These are phyloP conservation scores for Tetraselmis chui DNA, from an alignment of 139 green algal species.

Conservation along the genomic window DNA sequence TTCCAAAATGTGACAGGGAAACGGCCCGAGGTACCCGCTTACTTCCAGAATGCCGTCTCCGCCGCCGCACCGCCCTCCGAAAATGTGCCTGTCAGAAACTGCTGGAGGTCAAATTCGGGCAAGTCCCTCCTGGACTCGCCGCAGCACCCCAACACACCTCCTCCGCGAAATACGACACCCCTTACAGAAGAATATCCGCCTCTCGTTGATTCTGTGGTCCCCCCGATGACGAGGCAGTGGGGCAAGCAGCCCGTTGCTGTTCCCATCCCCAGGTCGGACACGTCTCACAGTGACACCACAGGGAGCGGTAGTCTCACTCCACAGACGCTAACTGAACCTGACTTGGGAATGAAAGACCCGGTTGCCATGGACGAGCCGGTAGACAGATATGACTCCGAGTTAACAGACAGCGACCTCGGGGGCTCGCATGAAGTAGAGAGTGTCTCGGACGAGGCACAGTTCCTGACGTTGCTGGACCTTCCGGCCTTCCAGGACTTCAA, in stretches of 20 bases:
- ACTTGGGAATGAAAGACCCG: too few species aligned
- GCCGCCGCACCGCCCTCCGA: not conserved
- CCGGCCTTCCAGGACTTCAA: not conserved
- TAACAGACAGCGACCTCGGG: not conserved
- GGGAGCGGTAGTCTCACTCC: too few species aligned
- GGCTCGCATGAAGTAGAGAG: not conserved
- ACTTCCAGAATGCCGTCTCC: not conserved
- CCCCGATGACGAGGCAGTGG: too few species aligned
- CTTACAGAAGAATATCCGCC: not conserved
- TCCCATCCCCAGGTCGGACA: not conserved
- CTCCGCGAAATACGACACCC: not conserved
- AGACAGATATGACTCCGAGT: not conserved
- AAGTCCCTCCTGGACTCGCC: too few species aligned
- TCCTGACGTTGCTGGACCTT: not conserved
- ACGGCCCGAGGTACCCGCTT: not conserved
- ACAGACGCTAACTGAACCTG: too few species aligned
- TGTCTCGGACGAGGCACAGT: not conserved
- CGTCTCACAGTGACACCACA: not conserved
- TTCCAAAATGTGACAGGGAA: not conserved
- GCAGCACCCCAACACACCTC: not conserved
- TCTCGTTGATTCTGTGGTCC: too few species aligned
- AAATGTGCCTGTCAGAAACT: not conserved
- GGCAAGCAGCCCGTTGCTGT: too few species aligned
- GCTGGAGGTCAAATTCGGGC: too few species aligned
- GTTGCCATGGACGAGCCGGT: too few species aligned